Conservation (phyloP, 345 rosid genomes). For the Gossypium longicalyx region DNA sequence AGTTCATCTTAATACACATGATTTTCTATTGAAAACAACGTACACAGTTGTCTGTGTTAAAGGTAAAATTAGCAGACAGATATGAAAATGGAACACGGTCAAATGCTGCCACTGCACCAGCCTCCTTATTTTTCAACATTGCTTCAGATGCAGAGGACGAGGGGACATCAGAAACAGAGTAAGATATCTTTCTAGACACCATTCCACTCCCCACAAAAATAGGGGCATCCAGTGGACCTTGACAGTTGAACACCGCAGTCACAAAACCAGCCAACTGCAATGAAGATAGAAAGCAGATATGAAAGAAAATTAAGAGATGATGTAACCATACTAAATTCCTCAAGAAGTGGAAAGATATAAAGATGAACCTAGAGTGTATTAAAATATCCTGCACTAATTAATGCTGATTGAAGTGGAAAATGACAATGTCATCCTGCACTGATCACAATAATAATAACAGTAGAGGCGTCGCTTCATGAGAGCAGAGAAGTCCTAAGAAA, state of each 20-base stretch:
- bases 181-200: conserved; percentile 82
- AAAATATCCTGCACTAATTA: not conserved
- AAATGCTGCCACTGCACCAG: conserved; percentile 98
- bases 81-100: conserved; percentile 97
- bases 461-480: not conserved
- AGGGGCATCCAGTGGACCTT: conserved; percentile 97
- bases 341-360: not conserved
- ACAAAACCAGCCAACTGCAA: conserved; percentile 94
- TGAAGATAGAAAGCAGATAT: conserved; percentile 22
- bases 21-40: conserved; percentile 29
- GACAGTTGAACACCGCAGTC: conserved; percentile 96
- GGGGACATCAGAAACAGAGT: conserved; percentile 58
- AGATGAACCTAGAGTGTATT: not conserved
- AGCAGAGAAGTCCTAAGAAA: conserved; percentile 3
- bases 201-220: conserved; percentile 95
- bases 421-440: not conserved
- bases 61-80: conserved; percentile 96
- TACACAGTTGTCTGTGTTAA: conserved; percentile 90
- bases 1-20: not conserved
- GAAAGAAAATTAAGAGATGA: conserved; percentile 2
- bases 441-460: not conserved
- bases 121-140: conserved; percentile 85
- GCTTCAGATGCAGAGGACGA: conserved; percentile 77
- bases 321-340: conserved; percentile 12
- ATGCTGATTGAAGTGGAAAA: not conserved